phyloP scores from a whole-genome alignment of 257 asterid species.

The Fraxinus cuspidata region DNA sequence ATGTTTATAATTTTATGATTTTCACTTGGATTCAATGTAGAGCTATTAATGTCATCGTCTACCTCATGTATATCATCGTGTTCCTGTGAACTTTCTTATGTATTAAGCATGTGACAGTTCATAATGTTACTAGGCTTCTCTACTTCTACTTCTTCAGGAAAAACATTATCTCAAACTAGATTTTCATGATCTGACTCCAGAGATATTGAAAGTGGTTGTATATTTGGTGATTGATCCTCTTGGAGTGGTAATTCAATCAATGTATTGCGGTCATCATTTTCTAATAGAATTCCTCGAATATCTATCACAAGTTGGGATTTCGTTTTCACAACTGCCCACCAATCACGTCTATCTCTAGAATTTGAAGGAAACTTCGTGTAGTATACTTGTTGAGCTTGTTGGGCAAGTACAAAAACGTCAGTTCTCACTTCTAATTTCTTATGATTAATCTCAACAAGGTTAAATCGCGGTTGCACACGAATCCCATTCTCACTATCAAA shows the following conservation, averaged over 20 bases:
- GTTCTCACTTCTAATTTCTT: not conserved
- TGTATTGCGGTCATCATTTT: not conserved
- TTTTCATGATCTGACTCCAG: not conserved
- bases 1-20: too few relatives aligned
- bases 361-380: not conserved
- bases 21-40: not conserved
- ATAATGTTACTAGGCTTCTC: not conserved
- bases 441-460: conserved; percentile 8
- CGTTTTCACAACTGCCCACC: not conserved
- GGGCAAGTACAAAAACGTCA: conserved; percentile 1
- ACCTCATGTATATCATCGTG: not conserved
- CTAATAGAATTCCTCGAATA: not conserved
- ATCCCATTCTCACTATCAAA: not conserved
- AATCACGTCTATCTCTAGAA: not conserved
- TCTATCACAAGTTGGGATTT: not conserved
- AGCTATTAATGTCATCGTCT: not conserved
- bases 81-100: too few relatives aligned
- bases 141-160: too few relatives aligned
- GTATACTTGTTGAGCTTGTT: conserved; percentile 10
- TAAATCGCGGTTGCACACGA: not conserved
- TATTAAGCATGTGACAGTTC: not conserved
- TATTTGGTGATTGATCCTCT: conserved; percentile 18
- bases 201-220: not conserved
- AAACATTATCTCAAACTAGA: not conserved
- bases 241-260: conserved; percentile 1